Percentiles rank a stretch among this genome's conserved stretches.
These are phyloP conservation scores for Phragmites australis DNA, from an alignment of 176 grass and related monocot genomes.

Conservation along the genomic window DNA sequence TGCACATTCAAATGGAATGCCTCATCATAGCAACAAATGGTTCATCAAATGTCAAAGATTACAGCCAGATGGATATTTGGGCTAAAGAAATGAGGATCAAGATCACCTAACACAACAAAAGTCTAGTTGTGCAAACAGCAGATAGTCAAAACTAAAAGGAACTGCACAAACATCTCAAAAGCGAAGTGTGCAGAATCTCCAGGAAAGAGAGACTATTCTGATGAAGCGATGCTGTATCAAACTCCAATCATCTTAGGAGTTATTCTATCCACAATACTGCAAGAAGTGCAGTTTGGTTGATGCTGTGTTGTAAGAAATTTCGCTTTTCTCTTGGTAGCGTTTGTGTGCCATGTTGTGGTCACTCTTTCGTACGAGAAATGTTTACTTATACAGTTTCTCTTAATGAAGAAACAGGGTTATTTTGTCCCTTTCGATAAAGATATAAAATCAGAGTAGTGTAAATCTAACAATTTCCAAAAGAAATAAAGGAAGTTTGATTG, in stretches of 20 bases:
- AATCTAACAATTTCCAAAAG: background rate
- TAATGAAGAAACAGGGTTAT: background rate
- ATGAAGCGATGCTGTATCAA: background rate
- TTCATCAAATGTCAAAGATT: background rate
- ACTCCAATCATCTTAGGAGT: background rate
- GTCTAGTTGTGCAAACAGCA: background rate
- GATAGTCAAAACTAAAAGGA: background rate
- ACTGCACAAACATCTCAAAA: constrained; percentile 12
- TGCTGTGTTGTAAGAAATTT: background rate
- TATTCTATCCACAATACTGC: background rate
- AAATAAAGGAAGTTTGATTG: background rate
- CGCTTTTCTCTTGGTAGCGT: background rate
- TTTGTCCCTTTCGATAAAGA: background rate
- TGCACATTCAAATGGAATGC: constrained; percentile 47
- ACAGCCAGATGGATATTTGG: background rate
- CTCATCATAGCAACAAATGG: background rate
- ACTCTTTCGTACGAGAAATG: background rate
- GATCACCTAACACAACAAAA: constrained; percentile 26
- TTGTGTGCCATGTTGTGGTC: background rate
- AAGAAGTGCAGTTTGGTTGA: background rate
- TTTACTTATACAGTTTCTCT: background rate
- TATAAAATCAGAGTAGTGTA: background rate
- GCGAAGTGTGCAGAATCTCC: background rate
- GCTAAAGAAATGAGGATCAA: constrained; percentile 5
- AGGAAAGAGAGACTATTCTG: background rate